phyloP scores from a whole-genome alignment of 352 stramenopile genomes.

The Sclerospora graminicola region DNA sequence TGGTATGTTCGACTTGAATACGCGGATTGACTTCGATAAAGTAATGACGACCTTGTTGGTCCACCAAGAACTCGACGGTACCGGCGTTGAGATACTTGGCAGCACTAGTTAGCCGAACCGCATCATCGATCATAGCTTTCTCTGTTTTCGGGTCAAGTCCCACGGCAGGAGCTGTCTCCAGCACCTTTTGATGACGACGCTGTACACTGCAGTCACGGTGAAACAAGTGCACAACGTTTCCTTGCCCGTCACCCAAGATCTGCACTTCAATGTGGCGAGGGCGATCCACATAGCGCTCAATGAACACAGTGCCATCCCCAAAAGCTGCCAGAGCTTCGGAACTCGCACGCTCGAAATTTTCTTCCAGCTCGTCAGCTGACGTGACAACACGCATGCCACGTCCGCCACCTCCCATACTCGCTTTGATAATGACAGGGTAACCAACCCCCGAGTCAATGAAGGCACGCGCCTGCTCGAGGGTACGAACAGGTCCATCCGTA shows the following conservation, averaged over 20 bases:
- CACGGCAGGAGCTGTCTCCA: constrained; percentile 91
- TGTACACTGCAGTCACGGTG: constrained; percentile 98
- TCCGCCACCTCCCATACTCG: constrained; percentile 93
- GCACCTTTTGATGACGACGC: constrained; percentile 96
- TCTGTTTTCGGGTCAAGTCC: constrained; percentile 74
- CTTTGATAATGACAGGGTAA: constrained; percentile 97
- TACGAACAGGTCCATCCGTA: constrained; percentile 86
- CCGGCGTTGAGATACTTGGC: constrained; percentile 94
- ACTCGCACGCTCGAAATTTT: constrained; percentile 82
- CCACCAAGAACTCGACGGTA: constrained; percentile 98
- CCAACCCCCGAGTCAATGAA: constrained; percentile 88
- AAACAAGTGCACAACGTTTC: constrained; percentile 92
- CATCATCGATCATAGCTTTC: constrained; percentile 89
- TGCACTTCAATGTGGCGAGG: constrained; percentile 97
- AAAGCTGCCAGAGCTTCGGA: constrained; percentile 87
- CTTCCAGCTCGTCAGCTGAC: constrained; percentile 68
- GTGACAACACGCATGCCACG: constrained; percentile 94
- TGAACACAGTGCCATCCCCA: constrained; percentile 92
- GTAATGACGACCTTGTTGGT: constrained; percentile 87
- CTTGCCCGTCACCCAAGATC: constrained; percentile 91
- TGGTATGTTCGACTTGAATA: constrained; percentile 93
- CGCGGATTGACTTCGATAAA: constrained; percentile 99
- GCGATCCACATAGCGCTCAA: constrained; percentile 94
- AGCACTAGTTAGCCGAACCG: constrained; percentile 82
- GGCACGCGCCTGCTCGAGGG: constrained; percentile 74